Percentiles rank a stretch among this genome's conserved stretches.
Conservation (phyloP, 2,329 filamentous ascomycete species). For the Fusarium circinatum region DNA sequence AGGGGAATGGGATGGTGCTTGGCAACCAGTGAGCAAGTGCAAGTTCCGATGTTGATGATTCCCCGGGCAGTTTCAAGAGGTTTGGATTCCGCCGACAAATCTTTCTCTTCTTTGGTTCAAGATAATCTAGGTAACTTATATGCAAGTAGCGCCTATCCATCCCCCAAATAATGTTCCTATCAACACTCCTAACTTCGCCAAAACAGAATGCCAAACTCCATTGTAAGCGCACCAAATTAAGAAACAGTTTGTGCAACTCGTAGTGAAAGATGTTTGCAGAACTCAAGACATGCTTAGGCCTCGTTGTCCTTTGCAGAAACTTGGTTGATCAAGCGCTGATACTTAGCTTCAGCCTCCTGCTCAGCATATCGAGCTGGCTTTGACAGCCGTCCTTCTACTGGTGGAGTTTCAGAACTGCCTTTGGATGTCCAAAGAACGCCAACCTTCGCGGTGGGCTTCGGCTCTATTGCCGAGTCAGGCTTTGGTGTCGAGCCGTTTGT, state of each 20-base stretch:
- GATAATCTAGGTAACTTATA: constrained; percentile 11
- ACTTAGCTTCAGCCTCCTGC: constrained; percentile 49
- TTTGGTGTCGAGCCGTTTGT: constrained; percentile 47
- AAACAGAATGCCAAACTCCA: constrained; percentile 13
- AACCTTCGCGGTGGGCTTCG: constrained; percentile 38
- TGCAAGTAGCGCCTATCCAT: constrained; percentile 21
- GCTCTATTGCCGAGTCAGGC: constrained; percentile 42
- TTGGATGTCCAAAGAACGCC: constrained; percentile 52
- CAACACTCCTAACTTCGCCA: constrained; percentile 40
- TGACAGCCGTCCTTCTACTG: constrained; percentile 28
- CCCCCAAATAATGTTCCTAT: constrained; percentile 22
- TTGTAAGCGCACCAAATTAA: constrained; percentile 25
- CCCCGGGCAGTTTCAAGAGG: not conserved
- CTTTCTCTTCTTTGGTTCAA: not conserved
- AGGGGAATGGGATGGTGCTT: not conserved
- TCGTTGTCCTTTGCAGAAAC: constrained; percentile 50
- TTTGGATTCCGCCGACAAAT: not conserved
- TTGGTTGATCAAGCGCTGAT: constrained; percentile 52
- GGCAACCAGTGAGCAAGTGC: not conserved
- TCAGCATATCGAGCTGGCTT: constrained; percentile 48
- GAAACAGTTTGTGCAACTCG: constrained; percentile 26
- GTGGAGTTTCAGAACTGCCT: constrained; percentile 33
- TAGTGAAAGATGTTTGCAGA: not conserved
- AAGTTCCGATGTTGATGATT: not conserved
- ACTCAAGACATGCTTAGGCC: not conserved